Evolutionary conservation across 176 grass and related monocot genomes (phyloP).

Genomic region (Guadua angustifolia): DNA sequence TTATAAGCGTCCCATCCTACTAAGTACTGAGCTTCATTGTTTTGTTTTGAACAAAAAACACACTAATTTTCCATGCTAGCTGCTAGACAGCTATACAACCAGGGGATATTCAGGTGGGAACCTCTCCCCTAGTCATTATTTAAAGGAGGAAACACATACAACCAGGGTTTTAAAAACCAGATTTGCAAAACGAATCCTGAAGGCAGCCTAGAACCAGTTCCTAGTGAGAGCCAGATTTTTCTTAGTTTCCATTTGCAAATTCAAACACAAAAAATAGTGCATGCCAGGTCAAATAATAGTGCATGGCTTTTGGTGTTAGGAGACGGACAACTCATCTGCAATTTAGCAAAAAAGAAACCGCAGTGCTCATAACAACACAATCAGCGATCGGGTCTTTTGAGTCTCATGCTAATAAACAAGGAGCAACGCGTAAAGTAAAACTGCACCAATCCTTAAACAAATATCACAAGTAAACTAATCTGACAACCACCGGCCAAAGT

Average conservation of each 20-base stretch:
- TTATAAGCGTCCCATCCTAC: constrained; percentile 7
- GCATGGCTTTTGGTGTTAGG: too few species aligned
- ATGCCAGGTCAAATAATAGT: too few species aligned
- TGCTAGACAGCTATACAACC: constrained; percentile 7
- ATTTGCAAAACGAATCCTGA: background rate
- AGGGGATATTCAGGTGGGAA: too few species aligned
- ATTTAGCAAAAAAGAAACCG: too few species aligned
- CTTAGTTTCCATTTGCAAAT: constrained; percentile 16
- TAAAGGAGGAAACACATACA: background rate
- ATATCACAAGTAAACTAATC: too few species aligned
- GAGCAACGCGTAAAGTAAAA: too few species aligned
- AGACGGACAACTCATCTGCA: too few species aligned
- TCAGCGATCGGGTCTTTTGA: too few species aligned
- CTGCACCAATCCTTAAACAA: too few species aligned
- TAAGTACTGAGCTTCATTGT: background rate
- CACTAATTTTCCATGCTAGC: background rate
- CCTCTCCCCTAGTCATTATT: background rate
- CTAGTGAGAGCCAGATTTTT: background rate
- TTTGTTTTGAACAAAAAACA: constrained; percentile 6
- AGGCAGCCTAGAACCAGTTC: background rate
- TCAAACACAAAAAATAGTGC: background rate
- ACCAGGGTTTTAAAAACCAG: background rate
- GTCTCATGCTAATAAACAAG: too few species aligned
- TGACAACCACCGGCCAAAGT: too few species aligned
- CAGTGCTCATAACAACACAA: too few species aligned